Conservation (phyloP, 768 basidiomycete genomes). For the Mrakia gelida region DNA sequence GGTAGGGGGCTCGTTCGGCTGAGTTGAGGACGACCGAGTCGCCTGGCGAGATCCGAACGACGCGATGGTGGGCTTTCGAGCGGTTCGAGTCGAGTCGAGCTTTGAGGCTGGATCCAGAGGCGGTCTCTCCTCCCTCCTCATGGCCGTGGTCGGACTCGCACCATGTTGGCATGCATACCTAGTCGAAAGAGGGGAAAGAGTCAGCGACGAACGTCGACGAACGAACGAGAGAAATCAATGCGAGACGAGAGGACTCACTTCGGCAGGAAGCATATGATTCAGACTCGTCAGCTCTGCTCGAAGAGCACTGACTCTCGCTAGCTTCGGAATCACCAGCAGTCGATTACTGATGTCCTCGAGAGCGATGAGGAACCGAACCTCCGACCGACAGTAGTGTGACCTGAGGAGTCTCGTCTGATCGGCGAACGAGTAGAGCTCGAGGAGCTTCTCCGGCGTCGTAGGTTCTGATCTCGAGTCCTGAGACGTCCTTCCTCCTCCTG, state of each 20-base stretch:
- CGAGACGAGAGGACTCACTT: conserved; percentile 54
- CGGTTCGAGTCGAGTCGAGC: conserved; percentile 45
- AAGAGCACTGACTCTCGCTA: conserved; percentile 91
- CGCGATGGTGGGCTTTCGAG: conserved; percentile 76
- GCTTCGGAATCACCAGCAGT: conserved; percentile 83
- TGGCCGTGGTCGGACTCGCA: conserved; percentile 47
- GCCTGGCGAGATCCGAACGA: conserved; percentile 94
- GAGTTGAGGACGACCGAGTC: conserved; percentile 98
- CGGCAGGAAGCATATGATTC: conserved; percentile 93
- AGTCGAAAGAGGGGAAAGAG: not conserved
- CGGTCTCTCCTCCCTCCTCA: conserved; percentile 45
- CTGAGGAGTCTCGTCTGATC: conserved; percentile 44
- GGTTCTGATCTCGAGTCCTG: conserved; percentile 7
- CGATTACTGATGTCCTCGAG: conserved; percentile 91
- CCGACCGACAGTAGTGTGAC: conserved; percentile 84
- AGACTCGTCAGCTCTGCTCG: conserved; percentile 90
- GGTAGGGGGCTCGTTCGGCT: conserved; percentile 89
- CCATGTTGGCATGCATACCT: conserved; percentile 49
- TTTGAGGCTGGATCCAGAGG: conserved; percentile 54
- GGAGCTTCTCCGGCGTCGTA: conserved; percentile 23
- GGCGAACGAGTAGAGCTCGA: conserved; percentile 43
- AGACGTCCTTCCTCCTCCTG: not conserved
- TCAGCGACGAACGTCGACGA: not conserved
- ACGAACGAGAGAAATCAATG: not conserved
- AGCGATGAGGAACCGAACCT: conserved; percentile 80